Evolutionary conservation across 2,329 filamentous ascomycete genomes (phyloP).

Genomic region (Colletotrichum sp.): DNA sequence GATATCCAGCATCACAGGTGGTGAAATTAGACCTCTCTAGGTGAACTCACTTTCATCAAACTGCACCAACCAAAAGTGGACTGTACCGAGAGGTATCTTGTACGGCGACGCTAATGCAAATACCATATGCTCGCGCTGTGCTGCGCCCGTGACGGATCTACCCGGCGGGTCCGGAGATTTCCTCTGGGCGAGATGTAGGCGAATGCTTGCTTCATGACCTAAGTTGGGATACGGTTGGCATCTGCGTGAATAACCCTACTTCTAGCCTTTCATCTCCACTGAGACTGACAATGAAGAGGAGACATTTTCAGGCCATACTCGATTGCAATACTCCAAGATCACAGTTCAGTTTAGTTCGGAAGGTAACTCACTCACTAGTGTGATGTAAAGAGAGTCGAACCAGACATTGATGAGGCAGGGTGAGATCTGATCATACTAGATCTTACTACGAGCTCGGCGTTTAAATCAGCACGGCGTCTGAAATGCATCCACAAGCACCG

Average conservation of each 20-base stretch:
- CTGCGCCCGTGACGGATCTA: background rate
- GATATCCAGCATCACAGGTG: background rate
- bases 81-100: background rate
- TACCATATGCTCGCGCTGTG: background rate
- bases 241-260: background rate
- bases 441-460: background rate
- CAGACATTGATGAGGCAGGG: background rate
- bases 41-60: background rate
- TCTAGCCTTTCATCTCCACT: background rate
- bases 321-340: background rate
- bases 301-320: background rate
- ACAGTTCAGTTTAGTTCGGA: background rate
- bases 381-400: background rate
- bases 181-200: background rate
- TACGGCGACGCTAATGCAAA: background rate
- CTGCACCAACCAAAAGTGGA: background rate
- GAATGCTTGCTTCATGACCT: background rate
- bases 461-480: background rate
- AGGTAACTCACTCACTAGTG: background rate
- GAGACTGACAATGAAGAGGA: background rate
- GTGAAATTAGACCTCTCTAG: background rate
- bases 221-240: rapidly evolving
- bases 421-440: background rate
- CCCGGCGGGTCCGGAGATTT: background rate
- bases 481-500: background rate